Base-by-base conservation (phyloP, 1,284 basidiomycete species). In the Inonotus obliquus region DNA sequence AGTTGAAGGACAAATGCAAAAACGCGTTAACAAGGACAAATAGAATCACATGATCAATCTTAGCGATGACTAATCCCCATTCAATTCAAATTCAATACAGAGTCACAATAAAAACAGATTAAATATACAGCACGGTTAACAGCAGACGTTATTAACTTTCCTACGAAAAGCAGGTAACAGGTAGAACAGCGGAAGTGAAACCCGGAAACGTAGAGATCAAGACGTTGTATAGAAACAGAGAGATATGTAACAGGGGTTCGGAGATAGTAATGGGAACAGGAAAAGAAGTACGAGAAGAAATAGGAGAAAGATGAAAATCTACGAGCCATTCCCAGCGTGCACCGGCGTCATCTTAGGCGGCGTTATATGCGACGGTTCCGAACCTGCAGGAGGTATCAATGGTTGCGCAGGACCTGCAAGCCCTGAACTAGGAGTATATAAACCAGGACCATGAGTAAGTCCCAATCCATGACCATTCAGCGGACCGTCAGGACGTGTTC, bases 271-370 rank as follows among this genome's bases (percentile, higher is more conserved):
- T 7, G 19, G 17, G 1, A 14, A 17, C 7, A 44, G 41, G 10
- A 17, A 44, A 21, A 13, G 4, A 1, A 6, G 38, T n/a, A 39
- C 7, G 14, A 7, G 14, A 13, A 41, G 39, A 41, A 41, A 44
- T 21, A 17, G n/a, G 17, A n/a, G 13, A 44, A 21, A 44, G 3
- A 35, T 37, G 13, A 23, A 23, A n/a, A 13, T 27, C 32, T 58
- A 64, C 48, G 63, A 54, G n/a, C 63, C 63, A 54, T 63, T 64
- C 23, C 60, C 59, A 11, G 61, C 55, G 13, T 52, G 63, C n/a
- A 58, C 63, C 27, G 55, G 53, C 14, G 44, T 63, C 63, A 64
- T 64, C 54, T 64, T 64, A 7, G 63, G 51, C 6, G 63, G 63
- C 19, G 45, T 25, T 27, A 64, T 49, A 55, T 64, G 56, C 45